phyloP scores from a whole-genome alignment of 2,329 filamentous ascomycete species.

The Neurospora sp. region DNA sequence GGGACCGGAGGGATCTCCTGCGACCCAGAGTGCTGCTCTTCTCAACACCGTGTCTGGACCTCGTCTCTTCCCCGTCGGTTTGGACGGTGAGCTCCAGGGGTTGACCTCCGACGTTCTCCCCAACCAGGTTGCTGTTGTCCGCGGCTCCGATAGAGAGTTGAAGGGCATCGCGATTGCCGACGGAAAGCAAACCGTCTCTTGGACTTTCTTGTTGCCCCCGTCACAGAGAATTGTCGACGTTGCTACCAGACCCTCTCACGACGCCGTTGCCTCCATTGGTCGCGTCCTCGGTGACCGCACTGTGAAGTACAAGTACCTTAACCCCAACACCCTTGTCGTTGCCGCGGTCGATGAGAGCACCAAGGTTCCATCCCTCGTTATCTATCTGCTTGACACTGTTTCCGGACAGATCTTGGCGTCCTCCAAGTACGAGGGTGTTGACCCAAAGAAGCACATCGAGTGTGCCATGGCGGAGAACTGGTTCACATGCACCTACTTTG shows the following conservation, averaged over 20 bases:
- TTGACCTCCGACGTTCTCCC: slow-evolving; percentile 37
- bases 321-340: slow-evolving; percentile 73
- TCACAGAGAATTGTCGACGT: slow-evolving; percentile 61
- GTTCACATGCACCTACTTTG: slow-evolving; percentile 78
- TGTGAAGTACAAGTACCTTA: slow-evolving; percentile 97
- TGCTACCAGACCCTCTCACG: slow-evolving; percentile 60
- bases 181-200: slow-evolving; percentile 43
- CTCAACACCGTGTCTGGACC: slow-evolving; percentile 43
- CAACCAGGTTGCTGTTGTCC: slow-evolving; percentile 45
- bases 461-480: slow-evolving; percentile 88
- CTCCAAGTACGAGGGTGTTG: slow-evolving; percentile 61
- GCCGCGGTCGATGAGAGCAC: slow-evolving; percentile 53
- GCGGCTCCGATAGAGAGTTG: slow-evolving; percentile 37
- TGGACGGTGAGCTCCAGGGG: slow-evolving; percentile 37
- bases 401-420: slow-evolving; percentile 74
- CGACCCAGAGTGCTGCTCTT: slow-evolving; percentile 37
- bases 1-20: slow-evolving; percentile 24
- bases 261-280: slow-evolving; percentile 90
- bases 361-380: slow-evolving; percentile 43
- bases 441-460: slow-evolving; percentile 61
- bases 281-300: slow-evolving; percentile 83
- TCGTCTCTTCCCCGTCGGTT: slow-evolving; percentile 44
- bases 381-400: slow-evolving; percentile 78
- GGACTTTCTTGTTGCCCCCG: slow-evolving; percentile 61
- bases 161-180: slow-evolving; percentile 41